Evolutionary conservation across 192 early-diverging fungal genomes (phyloP).

Genomic region (Pilobolus umbonatus): DNA sequence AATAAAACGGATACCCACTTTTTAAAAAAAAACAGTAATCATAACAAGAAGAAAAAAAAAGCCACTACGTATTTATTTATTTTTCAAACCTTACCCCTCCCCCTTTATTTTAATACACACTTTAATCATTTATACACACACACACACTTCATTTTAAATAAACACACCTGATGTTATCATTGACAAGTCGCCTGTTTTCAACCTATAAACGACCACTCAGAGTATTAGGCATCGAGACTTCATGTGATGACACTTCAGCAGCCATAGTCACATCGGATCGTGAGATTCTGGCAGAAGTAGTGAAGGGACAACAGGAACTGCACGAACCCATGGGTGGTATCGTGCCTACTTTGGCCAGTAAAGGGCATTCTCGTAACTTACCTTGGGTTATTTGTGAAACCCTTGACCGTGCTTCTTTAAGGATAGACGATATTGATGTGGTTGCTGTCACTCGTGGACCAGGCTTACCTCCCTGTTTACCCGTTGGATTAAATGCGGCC

Average conservation of each 20-base stretch:
- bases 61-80: too few species aligned
- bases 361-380: conserved; percentile 58
- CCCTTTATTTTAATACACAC: too few species aligned
- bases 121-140: too few species aligned
- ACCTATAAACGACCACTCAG: conserved; percentile 30
- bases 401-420: conserved; percentile 48
- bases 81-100: too few species aligned
- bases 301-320: conserved; percentile 56
- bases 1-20: too few species aligned
- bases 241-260: conserved; percentile 77
- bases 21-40: too few species aligned
- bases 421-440: conserved; percentile 55
- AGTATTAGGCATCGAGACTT: conserved; percentile 70
- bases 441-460: conserved; percentile 77
- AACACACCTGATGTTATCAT: too few species aligned
- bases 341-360: conserved; percentile 63
- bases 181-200: not conserved
- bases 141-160: too few species aligned
- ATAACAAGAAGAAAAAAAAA: too few species aligned
- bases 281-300: conserved; percentile 55
- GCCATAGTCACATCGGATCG: conserved; percentile 65
- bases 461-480: conserved; percentile 62
- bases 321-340: conserved; percentile 76
- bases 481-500: conserved; percentile 65
- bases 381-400: conserved; percentile 59